Evolutionary conservation across 176 grass and related monocot species (phyloP).

Genomic region (Aegilops speltoides): DNA sequence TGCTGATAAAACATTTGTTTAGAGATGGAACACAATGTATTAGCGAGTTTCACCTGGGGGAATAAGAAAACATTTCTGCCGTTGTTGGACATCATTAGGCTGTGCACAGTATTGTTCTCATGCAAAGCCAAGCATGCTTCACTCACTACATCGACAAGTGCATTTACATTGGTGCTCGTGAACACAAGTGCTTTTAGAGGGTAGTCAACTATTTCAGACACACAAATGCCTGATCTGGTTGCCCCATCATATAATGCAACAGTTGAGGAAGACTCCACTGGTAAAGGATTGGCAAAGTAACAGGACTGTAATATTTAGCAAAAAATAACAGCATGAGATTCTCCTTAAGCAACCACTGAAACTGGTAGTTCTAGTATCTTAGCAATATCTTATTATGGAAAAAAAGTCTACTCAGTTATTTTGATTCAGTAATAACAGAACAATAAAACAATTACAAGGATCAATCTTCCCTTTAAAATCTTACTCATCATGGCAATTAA

Average conservation of each 20-base stretch:
- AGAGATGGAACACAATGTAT: not conserved
- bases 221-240: slow-evolving; percentile 20
- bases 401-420: not conserved
- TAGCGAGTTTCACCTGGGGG: slow-evolving; percentile 51
- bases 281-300: slow-evolving; percentile 67
- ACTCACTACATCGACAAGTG: slow-evolving; percentile 30
- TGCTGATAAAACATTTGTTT: not conserved
- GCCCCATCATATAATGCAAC: slow-evolving; percentile 33
- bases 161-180: slow-evolving; percentile 38
- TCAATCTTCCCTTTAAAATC: not conserved
- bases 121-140: slow-evolving; percentile 44
- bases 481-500: not conserved
- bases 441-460: not conserved
- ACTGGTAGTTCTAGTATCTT: not conserved
- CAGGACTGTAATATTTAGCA: slow-evolving; percentile 45
- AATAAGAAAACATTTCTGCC: slow-evolving; percentile 58
- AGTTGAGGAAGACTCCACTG: slow-evolving; percentile 59
- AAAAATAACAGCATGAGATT: slow-evolving; percentile 13
- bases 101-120: slow-evolving; percentile 31
- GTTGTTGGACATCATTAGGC: slow-evolving; percentile 56
- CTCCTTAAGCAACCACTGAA: slow-evolving; percentile 13
- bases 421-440: not conserved
- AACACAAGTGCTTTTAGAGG: slow-evolving; percentile 63
- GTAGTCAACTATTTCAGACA: slow-evolving; percentile 61
- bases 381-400: not conserved